A percentile compares a stretch with the other conserved stretches of the same genome.
These are phyloP conservation scores for Clarireedia paspali DNA, from an alignment of 2,329 filamentous ascomycete species.

Conservation along the genomic window DNA sequence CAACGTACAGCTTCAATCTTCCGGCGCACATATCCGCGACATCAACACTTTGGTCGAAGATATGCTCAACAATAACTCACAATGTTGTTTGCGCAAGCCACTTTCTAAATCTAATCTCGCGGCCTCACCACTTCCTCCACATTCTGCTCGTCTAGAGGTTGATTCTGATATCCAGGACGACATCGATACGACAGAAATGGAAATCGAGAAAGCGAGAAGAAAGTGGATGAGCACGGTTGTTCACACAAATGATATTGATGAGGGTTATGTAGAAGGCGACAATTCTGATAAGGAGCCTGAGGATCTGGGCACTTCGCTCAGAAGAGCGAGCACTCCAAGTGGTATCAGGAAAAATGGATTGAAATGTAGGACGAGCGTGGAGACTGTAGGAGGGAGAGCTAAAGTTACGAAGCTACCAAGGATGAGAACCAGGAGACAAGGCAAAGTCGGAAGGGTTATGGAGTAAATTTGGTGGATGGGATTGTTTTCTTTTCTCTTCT, in stretches of 20 bases:
- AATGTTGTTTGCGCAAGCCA: conserved; percentile 7
- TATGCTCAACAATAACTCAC: conserved; percentile 11
- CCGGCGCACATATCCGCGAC: conserved; percentile 9
- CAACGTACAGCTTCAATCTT: conserved; percentile 13
- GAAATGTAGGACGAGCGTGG: background rate
- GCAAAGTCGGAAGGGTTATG: background rate
- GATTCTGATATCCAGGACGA: background rate
- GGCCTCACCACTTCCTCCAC: background rate
- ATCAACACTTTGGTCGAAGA: conserved; percentile 12
- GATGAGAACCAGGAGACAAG: conserved; percentile 4
- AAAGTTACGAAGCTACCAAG: background rate
- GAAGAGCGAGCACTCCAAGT: conserved; percentile 1
- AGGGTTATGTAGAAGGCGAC: background rate
- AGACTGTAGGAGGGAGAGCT: background rate
- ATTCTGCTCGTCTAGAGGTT: background rate
- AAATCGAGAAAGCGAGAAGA: background rate
- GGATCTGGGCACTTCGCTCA: background rate
- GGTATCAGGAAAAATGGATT: conserved; percentile 1
- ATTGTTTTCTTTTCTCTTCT: background rate
- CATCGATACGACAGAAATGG: background rate
- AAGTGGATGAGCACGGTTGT: conserved; percentile 2
- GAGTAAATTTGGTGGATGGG: background rate
- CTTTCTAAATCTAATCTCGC: background rate
- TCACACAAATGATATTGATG: background rate
- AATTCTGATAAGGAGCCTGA: background rate